Percentiles rank a stretch among this genome's conserved stretches.
Conservation (phyloP, 2,329 filamentous ascomycete species). For the Ceratocystis ficicola region DNA sequence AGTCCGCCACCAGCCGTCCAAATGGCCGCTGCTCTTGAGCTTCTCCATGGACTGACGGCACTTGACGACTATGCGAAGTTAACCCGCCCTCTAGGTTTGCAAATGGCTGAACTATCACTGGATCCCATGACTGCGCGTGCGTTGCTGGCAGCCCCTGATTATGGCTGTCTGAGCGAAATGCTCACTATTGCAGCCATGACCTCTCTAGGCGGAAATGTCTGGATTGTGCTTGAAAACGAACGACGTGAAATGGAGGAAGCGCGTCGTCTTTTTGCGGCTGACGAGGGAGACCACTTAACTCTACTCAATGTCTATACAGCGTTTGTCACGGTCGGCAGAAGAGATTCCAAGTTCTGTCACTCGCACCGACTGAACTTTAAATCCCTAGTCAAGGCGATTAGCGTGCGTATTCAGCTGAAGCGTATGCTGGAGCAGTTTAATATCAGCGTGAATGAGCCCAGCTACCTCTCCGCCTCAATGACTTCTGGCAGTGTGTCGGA, state of each 20-base stretch:
- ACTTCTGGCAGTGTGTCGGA: conserved; percentile 24
- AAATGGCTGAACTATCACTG: conserved; percentile 87
- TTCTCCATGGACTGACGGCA: conserved; percentile 75
- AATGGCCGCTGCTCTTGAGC: conserved; percentile 72
- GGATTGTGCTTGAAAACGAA: conserved; percentile 67
- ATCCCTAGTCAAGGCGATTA: conserved; percentile 66
- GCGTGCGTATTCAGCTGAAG: conserved; percentile 73
- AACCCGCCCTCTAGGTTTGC: conserved; percentile 70
- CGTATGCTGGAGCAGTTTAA: conserved; percentile 79
- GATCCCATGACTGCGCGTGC: conserved; percentile 95
- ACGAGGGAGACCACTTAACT: conserved; percentile 88
- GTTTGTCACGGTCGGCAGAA: conserved; percentile 71
- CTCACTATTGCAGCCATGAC: conserved; percentile 91
- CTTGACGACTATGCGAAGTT: conserved; percentile 84
- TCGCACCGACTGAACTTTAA: conserved; percentile 83
- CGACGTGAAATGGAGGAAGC: conserved; percentile 63
- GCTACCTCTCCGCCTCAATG: conserved; percentile 25
- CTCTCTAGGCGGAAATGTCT: conserved; percentile 63
- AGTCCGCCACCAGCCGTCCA: conserved; percentile 76
- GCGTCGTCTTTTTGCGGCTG: conserved; percentile 71
- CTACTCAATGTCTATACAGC: conserved; percentile 87
- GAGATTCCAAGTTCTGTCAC: conserved; percentile 75
- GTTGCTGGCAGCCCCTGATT: conserved; percentile 60
- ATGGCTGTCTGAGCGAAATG: conserved; percentile 73
- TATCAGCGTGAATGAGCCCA: conserved; percentile 53